These are phyloP conservation scores for Cylindricascospora bacillispora DNA, from an alignment of 1,139 yeast genomes.

Conservation along the genomic window DNA sequence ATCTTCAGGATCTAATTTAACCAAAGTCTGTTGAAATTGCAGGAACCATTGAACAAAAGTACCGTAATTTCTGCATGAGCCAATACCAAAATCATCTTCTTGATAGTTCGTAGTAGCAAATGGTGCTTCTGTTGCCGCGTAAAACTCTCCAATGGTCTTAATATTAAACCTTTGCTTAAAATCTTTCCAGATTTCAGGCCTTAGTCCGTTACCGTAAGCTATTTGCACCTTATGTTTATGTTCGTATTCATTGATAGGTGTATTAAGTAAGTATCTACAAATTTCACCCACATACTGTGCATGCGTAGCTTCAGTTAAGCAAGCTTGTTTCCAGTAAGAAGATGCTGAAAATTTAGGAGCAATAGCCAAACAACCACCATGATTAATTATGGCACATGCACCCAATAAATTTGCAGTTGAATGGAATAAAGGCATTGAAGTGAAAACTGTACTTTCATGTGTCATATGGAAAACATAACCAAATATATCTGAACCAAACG, in stretches of 20 bases:
- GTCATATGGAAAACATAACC: conserved; percentile 56
- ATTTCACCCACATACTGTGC: conserved; percentile 94
- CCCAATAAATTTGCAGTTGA: conserved; percentile 90
- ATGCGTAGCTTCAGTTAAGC: conserved; percentile 56
- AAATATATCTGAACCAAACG: conserved; percentile 56
- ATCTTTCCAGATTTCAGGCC: conserved; percentile 82
- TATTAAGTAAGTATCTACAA: conserved; percentile 69
- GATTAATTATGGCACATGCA: conserved; percentile 57
- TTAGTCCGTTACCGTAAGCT: conserved; percentile 88
- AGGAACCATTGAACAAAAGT: conserved; percentile 42
- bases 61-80: conserved; percentile 85
- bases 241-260: conserved; percentile 56
- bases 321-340: conserved; percentile 86
- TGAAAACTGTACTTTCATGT: conserved; percentile 49
- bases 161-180: conserved; percentile 71
- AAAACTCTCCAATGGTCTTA: conserved; percentile 74
- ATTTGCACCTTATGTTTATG: conserved; percentile 46
- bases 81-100: conserved; percentile 67
- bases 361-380: conserved; percentile 64
- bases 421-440: conserved; percentile 94
- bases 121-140: conserved; percentile 91
- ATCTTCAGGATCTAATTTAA: conserved; percentile 73
- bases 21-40: conserved; percentile 46
- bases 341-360: conserved; percentile 77
- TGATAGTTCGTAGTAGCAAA: conserved; percentile 80